Percentiles rank a stretch among this genome's conserved stretches.
Evolutionary conservation across 306 rosid genomes (phyloP).

Genomic region (Cyclanthera cordifolia): DNA sequence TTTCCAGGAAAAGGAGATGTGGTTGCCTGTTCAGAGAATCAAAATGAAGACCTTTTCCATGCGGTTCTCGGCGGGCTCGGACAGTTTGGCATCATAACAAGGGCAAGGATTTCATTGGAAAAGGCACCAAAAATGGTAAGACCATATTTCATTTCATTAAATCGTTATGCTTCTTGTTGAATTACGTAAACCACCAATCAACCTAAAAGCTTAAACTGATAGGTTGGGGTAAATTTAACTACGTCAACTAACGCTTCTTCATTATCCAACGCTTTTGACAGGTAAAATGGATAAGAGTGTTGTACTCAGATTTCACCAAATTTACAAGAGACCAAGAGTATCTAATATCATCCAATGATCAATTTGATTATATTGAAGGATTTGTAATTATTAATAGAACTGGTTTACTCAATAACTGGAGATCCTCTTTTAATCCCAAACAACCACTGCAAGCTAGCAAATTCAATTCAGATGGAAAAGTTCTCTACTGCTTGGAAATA

Average conservation of each 20-base stretch:
- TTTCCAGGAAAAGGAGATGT: slow-evolving; percentile 82
- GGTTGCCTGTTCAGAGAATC: slow-evolving; percentile 56
- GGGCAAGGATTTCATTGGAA: slow-evolving; percentile 78
- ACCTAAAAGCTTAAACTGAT: too few species aligned
- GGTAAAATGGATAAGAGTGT: slow-evolving; percentile 91
- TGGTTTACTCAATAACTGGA: slow-evolving; percentile 73
- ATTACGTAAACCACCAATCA: too few species aligned
- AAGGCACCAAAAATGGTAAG: slow-evolving; percentile 76
- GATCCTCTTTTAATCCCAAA: slow-evolving; percentile 70
- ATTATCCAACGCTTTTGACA: slow-evolving; percentile 21
- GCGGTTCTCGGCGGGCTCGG: slow-evolving; percentile 94
- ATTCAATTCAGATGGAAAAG: slow-evolving; percentile 61
- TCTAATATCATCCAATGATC: slow-evolving; percentile 51
- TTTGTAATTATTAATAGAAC: slow-evolving; percentile 68
- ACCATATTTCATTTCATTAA: neutral
- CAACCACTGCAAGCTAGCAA: slow-evolving; percentile 56
- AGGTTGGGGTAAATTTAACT: too few species aligned
- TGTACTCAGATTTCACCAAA: slow-evolving; percentile 65
- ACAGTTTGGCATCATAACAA: slow-evolving; percentile 86
- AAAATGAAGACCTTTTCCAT: slow-evolving; percentile 61
- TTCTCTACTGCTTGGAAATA: slow-evolving; percentile 77
- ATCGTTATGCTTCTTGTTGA: neutral
- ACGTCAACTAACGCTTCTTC: too few species aligned
- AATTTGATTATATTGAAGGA: slow-evolving; percentile 85
- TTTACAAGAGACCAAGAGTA: slow-evolving; percentile 76